Evolutionary conservation across 441 rosid genomes (phyloP).

Genomic region (Pelargonium exstipulatum): DNA sequence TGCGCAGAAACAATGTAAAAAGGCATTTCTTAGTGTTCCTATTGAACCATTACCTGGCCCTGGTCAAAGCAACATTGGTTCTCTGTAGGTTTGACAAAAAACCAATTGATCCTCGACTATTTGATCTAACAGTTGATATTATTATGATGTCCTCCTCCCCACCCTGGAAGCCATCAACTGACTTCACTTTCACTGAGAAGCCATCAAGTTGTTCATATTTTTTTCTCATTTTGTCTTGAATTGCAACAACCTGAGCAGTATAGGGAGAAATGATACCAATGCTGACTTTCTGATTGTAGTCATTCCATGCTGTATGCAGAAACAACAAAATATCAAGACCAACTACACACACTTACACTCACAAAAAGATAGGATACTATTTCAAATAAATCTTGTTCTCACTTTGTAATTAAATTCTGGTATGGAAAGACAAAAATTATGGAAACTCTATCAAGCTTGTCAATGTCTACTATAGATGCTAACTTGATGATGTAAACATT

Average conservation of each 20-base stretch:
- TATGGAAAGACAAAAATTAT: not conserved
- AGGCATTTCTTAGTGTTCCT: not conserved
- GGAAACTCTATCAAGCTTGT: too few species aligned
- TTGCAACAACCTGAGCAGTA: constrained; percentile 36
- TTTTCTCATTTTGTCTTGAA: constrained; percentile 31
- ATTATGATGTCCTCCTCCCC: constrained; percentile 47
- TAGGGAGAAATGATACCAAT: constrained; percentile 47
- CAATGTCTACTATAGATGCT: too few species aligned
- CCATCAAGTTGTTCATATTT: constrained; percentile 21
- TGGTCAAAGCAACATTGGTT: constrained; percentile 41
- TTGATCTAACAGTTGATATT: constrained; percentile 45
- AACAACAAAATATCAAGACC: not conserved
- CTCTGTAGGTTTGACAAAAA: constrained; percentile 33
- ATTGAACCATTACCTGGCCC: constrained; percentile 32
- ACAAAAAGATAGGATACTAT: too few species aligned
- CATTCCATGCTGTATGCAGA: constrained; percentile 26
- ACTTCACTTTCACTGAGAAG: constrained; percentile 30
- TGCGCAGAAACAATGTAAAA: not conserved
- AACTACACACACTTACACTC: not conserved
- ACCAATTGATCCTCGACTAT: constrained; percentile 24
- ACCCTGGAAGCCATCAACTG: constrained; percentile 53
- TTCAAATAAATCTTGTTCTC: too few species aligned
- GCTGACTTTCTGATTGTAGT: constrained; percentile 19
- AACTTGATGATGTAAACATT: too few species aligned
- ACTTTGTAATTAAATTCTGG: too few species aligned